Conservation (phyloP, 306 rosid species). For the Corylus americana region DNA sequence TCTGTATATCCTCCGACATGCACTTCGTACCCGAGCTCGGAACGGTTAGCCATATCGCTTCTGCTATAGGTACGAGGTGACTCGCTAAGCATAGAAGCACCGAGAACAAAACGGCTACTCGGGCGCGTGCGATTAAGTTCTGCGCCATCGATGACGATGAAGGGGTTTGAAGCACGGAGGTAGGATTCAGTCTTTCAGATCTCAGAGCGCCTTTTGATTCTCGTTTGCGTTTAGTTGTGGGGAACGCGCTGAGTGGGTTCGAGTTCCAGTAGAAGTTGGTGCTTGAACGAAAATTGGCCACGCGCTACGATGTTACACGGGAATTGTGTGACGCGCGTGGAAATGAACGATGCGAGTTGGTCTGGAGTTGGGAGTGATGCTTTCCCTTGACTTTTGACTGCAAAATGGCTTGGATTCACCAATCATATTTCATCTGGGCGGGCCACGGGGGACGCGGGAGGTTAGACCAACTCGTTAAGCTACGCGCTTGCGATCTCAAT, state of each 20-base stretch:
- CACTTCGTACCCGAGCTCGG: slow-evolving; percentile 58
- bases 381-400: neutral
- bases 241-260: neutral
- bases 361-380: neutral
- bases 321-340: neutral
- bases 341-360: neutral
- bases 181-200: neutral
- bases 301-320: neutral
- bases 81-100: slow-evolving; percentile 25
- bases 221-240: slow-evolving; percentile 16
- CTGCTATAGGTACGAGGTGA: slow-evolving; percentile 21
- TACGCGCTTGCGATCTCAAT: neutral
- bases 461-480: neutral
- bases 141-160: slow-evolving; percentile 33
- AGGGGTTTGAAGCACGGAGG: neutral
- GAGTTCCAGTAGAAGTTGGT: neutral
- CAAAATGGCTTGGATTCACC: neutral
- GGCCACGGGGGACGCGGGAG: neutral
- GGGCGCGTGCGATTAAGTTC: slow-evolving; percentile 8
- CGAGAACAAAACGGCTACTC: neutral
- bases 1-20: slow-evolving; percentile 57
- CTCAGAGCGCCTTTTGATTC: neutral
- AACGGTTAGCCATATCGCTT: slow-evolving; percentile 44
- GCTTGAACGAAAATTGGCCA: neutral
- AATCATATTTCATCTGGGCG: neutral